Evolutionary conservation across 2,329 filamentous ascomycete genomes (phyloP), one percentile per base, ranked within the genome.

Genomic region (Colletotrichum noveboracense): DNA sequence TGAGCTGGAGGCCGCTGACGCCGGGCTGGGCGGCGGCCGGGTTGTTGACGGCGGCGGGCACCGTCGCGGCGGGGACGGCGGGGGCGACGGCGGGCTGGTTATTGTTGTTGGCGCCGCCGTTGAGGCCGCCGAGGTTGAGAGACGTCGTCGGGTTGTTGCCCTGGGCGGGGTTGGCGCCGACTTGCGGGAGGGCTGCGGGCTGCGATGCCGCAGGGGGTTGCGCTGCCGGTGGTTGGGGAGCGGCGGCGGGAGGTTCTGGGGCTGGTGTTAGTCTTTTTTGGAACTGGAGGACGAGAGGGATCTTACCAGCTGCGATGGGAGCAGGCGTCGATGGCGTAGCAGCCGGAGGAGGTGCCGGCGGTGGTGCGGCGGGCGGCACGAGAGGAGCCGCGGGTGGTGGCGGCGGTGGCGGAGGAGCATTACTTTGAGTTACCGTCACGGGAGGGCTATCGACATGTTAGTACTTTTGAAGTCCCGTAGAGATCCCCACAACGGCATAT

Each of bases 1-100:
- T 86, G 64, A 89, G 80, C 8, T 81, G 83, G 74, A 88, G 72
- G 10, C 85, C 85, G 36, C 88, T 82, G 72, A 88, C 84, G 1
- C 80, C 78, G 18, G 78, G 32, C 74, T 76, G 16, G 77, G 74
- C 9, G 60, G 71, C 76, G 10, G 80, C 74, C n/a, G 66, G 48
- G 34, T 56, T 64, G 62, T 72, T 72, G 4, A 79, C 80, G 4
- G 79, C 78, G 10, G 79, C 77, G 4, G 78, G 70, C 3, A 65
- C 66, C 26, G 75, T 71, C 52, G 69, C 68, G 8, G 80, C 77
- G 21, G 80, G 77, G 6, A 76, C 77, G 3, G 76, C 74, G 10
- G 56, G 56, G 62, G 21, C 52, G 18, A 48, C n/a, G 6, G 43
- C 43, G 43, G 43, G 43, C 43, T 52, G 43, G 43, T 52, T 52